Evolutionary conservation across 2,329 filamentous ascomycete genomes (phyloP).

Genomic region (Colletotrichum ledebouriae): DNA sequence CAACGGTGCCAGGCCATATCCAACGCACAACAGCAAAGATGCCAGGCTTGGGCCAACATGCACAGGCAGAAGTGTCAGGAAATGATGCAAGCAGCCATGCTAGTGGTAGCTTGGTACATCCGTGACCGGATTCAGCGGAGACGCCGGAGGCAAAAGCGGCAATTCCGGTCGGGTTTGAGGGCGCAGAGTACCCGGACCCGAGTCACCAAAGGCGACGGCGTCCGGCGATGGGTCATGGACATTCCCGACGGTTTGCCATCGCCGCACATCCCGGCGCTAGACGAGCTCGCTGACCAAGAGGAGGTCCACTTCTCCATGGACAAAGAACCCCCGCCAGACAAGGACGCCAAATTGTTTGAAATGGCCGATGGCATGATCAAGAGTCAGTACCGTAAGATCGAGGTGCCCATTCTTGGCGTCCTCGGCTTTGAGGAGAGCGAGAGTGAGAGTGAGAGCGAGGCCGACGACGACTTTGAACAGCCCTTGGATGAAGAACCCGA

Average conservation of each 20-base stretch:
- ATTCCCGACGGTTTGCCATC: conserved; percentile 53
- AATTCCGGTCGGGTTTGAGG: conserved; percentile 56
- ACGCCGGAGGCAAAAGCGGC: conserved; percentile 56
- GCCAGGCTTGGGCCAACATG: conserved; percentile 61
- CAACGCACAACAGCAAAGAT: conserved; percentile 62
- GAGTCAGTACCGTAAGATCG: conserved; percentile 60
- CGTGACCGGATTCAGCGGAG: conserved; percentile 61
- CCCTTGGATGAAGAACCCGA: conserved; percentile 47
- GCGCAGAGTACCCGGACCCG: conserved; percentile 52
- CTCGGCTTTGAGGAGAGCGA: conserved; percentile 60
- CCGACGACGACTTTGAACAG: conserved; percentile 46
- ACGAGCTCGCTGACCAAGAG: conserved; percentile 52
- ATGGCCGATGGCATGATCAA: conserved; percentile 63
- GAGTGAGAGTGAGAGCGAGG: conserved; percentile 52
- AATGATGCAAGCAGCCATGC: conserved; percentile 63
- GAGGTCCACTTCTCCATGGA: conserved; percentile 59
- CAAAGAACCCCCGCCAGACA: conserved; percentile 54
- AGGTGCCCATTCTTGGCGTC: conserved; percentile 61
- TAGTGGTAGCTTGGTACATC: conserved; percentile 64
- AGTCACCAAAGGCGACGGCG: conserved; percentile 55
- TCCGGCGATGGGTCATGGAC: conserved; percentile 59
- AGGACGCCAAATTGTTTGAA: conserved; percentile 58
- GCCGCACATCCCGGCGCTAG: conserved; percentile 47
- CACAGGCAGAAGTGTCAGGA: conserved; percentile 63
- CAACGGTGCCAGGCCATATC: conserved; percentile 62